These are phyloP conservation scores for Penicillium coprophilum DNA, from an alignment of 495 filamentous ascomycete genomes.

Conservation along the genomic window DNA sequence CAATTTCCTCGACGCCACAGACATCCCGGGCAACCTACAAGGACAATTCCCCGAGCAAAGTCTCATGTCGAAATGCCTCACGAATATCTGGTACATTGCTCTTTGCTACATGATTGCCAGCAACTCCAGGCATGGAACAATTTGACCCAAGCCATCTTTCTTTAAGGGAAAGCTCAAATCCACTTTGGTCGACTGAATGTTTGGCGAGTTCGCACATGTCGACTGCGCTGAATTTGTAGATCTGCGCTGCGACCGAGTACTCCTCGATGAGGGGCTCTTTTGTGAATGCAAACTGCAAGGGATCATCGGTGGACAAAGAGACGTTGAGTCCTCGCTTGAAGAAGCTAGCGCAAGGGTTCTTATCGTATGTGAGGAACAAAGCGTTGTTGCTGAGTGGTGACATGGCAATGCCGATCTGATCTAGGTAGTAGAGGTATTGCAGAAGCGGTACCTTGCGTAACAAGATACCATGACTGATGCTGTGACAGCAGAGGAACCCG, in stretches of 20 bases:
- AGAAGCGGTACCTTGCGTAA: conserved; percentile 90
- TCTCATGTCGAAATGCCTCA: conserved; percentile 84
- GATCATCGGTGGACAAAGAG: conserved; percentile 94
- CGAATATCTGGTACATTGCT: conserved; percentile 93
- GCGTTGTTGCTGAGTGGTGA: conserved; percentile 98
- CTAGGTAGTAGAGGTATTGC: conserved; percentile 96
- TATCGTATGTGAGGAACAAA: conserved; percentile 92
- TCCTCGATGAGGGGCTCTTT: conserved; percentile 98
- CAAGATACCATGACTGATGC: conserved; percentile 92
- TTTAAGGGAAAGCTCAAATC: conserved; percentile 87
- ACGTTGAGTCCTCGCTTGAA: conserved; percentile 94
- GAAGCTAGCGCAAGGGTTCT: conserved; percentile 93
- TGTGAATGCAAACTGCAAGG: conserved; percentile 96
- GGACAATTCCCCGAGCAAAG: conserved; percentile 72
- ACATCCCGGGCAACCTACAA: conserved; percentile 59
- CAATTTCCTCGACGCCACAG: background rate
- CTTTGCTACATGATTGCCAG: conserved; percentile 88
- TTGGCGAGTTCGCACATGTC: conserved; percentile 99
- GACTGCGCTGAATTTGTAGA: conserved; percentile 94
- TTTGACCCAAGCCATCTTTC: conserved; percentile 82
- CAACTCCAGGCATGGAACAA: conserved; percentile 69
- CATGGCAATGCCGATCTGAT: conserved; percentile 98
- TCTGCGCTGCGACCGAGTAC: conserved; percentile 95
- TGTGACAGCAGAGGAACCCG: conserved; percentile 91
- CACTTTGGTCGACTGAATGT: conserved; percentile 91